Percentiles rank a stretch among this genome's conserved stretches.
Evolutionary conservation across 768 basidiomycete species (phyloP).

Genomic region (Rhizopogon vesiculosus): DNA sequence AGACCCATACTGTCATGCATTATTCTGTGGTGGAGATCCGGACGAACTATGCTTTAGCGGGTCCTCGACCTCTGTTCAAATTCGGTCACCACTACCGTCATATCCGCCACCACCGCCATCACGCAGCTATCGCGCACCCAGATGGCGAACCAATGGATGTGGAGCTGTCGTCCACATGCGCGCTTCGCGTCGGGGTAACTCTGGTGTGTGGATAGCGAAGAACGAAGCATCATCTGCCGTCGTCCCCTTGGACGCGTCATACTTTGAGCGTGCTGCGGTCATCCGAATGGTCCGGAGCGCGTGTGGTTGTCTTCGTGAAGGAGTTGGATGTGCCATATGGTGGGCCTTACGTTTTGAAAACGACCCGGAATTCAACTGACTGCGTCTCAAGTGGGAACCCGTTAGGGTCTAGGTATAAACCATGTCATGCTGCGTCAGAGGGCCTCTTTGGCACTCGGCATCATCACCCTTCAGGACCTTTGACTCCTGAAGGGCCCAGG

Average conservation of each 20-base stretch:
- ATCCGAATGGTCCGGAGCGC: constrained; percentile 48
- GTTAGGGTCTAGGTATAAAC: constrained; percentile 57
- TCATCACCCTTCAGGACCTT: constrained; percentile 14
- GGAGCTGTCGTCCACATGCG: constrained; percentile 55
- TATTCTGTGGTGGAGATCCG: constrained; percentile 39
- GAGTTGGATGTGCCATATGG: constrained; percentile 63
- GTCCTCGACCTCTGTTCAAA: constrained; percentile 21
- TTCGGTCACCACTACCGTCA: constrained; percentile 31
- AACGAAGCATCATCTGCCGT: constrained; percentile 47
- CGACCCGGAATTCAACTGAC: constrained; percentile 8
- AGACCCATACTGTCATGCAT: constrained; percentile 26
- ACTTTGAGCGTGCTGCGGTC: constrained; percentile 49
- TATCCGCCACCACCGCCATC: constrained; percentile 19
- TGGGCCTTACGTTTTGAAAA: constrained; percentile 16
- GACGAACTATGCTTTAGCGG: constrained; percentile 5
- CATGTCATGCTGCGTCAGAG: constrained; percentile 53
- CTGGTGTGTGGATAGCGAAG: constrained; percentile 56
- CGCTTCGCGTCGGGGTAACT: constrained; percentile 48
- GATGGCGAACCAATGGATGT: constrained; percentile 47
- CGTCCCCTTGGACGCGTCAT: constrained; percentile 49
- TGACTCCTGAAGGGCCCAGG: constrained; percentile 36
- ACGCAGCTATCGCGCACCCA: constrained; percentile 10
- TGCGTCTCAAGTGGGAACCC: constrained; percentile 51
- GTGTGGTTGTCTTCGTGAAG: constrained; percentile 66
- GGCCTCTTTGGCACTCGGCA: constrained; percentile 30